Percentiles rank a stretch among this genome's conserved stretches.
These are phyloP conservation scores for Wallacemonas collosoma DNA, from an alignment of 208 protist genomes.

Conservation along the genomic window DNA sequence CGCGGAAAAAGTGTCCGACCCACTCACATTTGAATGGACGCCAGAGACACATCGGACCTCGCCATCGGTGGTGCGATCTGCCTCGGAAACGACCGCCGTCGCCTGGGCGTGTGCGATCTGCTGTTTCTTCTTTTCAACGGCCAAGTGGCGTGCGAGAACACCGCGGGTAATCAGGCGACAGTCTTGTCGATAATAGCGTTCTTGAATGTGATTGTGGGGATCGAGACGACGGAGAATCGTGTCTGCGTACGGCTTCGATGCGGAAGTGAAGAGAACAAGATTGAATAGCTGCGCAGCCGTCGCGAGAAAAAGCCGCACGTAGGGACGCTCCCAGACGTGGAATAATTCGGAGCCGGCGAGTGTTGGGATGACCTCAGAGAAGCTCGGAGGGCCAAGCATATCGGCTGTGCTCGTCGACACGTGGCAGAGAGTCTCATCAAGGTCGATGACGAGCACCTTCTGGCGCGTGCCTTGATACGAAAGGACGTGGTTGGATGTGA, in stretches of 20 bases:
- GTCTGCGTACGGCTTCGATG: conserved; percentile 87
- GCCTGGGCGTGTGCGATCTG: not conserved
- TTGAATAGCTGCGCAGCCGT: conserved; percentile 83
- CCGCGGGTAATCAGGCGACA: conserved; percentile 64
- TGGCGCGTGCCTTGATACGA: conserved; percentile 86
- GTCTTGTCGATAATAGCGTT: conserved; percentile 82
- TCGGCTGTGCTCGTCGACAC: conserved; percentile 70
- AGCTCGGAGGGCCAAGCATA: conserved; percentile 69
- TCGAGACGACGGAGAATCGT: conserved; percentile 86
- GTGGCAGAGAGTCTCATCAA: conserved; percentile 90
- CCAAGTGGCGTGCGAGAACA: conserved; percentile 23
- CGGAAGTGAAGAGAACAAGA: conserved; percentile 87
- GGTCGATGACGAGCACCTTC: conserved; percentile 90
- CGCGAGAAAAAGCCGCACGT: conserved; percentile 68
- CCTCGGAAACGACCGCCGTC: conserved; percentile 6
- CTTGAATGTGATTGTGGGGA: conserved; percentile 59
- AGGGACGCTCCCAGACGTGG: conserved; percentile 84
- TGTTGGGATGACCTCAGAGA: conserved; percentile 89
- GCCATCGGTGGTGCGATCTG: conserved; percentile 13
- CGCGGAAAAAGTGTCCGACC: not conserved
- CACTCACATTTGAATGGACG: not conserved
- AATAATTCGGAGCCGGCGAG: conserved; percentile 81
- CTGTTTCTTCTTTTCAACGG: conserved; percentile 12
- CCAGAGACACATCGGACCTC: not conserved
- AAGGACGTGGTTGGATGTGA: conserved; percentile 83